Evolutionary conservation across 2,329 filamentous ascomycete genomes (phyloP).

Genomic region (Ceratocystiopsis brevicomis): DNA sequence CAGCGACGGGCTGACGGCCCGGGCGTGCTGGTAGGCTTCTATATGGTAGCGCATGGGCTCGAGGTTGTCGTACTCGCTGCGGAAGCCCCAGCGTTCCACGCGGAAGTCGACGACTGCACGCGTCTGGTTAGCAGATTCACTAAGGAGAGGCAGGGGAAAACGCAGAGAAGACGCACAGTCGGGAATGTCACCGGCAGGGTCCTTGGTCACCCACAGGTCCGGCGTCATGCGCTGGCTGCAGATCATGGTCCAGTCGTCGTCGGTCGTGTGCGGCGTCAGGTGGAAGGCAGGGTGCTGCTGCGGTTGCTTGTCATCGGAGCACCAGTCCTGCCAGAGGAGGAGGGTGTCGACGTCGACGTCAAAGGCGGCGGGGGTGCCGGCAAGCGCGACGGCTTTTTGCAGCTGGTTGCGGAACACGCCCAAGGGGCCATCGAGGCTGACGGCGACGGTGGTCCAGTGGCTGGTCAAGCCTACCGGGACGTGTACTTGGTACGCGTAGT

Average conservation of each 20-base stretch:
- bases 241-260: slow-evolving; percentile 2
- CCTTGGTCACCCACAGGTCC: background rate
- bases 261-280: background rate
- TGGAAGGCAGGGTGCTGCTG: slow-evolving; percentile 1
- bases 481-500: background rate
- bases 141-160: no score
- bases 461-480: background rate
- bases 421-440: background rate
- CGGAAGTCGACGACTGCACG: no score
- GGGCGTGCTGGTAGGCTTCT: no score
- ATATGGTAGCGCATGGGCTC: no score
- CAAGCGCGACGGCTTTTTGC: background rate
- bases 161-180: no score
- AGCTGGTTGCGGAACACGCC: background rate
- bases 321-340: background rate
- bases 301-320: background rate
- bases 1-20: background rate
- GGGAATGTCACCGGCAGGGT: no score
- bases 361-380: background rate
- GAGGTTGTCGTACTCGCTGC: no score
- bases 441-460: background rate
- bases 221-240: background rate
- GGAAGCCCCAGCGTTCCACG: no score
- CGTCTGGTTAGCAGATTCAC: no score
- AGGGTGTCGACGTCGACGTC: background rate